Percentiles rank a stretch among this genome's conserved stretches.
Conservation (phyloP, 2,329 filamentous ascomycete species). For the Colletotrichum sp. region DNA sequence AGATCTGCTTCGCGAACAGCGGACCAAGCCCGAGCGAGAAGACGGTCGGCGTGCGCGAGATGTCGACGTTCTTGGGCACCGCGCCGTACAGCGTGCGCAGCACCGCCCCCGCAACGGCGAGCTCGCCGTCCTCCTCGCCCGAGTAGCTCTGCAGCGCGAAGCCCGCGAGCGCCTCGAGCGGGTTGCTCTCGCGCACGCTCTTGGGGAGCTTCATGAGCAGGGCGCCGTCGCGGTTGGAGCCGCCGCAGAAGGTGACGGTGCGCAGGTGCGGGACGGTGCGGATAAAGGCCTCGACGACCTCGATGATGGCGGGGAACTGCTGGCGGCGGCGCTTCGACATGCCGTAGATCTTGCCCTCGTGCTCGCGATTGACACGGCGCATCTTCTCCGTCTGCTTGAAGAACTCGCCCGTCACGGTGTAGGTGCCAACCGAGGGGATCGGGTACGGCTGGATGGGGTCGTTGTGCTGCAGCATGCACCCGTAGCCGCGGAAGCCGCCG, state of each 20-base stretch:
- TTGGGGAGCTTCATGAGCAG: conserved; percentile 73
- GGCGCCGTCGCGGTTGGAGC: conserved; percentile 85
- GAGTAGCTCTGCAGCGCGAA: neutral
- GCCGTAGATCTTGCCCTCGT: conserved; percentile 69
- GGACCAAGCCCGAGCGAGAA: conserved; percentile 46
- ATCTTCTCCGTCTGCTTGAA: conserved; percentile 64
- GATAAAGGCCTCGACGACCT: conserved; percentile 78
- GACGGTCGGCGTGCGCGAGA: conserved; percentile 42
- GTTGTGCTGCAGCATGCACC: conserved; percentile 84
- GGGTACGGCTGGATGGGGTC: conserved; percentile 80
- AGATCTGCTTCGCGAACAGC: conserved; percentile 56
- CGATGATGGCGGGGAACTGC: conserved; percentile 84
- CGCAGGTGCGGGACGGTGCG: conserved; percentile 73
- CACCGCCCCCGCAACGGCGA: conserved; percentile 39
- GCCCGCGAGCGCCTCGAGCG: conserved; percentile 54
- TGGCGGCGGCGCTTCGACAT: conserved; percentile 79
- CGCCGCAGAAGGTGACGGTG: conserved; percentile 82
- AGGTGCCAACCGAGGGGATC: conserved; percentile 82
- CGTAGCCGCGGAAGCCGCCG: conserved; percentile 90
- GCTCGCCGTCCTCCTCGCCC: conserved; percentile 24
- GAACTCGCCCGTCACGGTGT: conserved; percentile 64
- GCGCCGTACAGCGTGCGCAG: conserved; percentile 43
- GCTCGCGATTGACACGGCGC: conserved; percentile 53
- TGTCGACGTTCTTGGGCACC: conserved; percentile 42
- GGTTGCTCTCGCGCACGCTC: conserved; percentile 66